Evolutionary conservation across 345 rosid genomes (phyloP), one percentile per base, ranked within the genome.

Genomic region (Salix suchowensis): DNA sequence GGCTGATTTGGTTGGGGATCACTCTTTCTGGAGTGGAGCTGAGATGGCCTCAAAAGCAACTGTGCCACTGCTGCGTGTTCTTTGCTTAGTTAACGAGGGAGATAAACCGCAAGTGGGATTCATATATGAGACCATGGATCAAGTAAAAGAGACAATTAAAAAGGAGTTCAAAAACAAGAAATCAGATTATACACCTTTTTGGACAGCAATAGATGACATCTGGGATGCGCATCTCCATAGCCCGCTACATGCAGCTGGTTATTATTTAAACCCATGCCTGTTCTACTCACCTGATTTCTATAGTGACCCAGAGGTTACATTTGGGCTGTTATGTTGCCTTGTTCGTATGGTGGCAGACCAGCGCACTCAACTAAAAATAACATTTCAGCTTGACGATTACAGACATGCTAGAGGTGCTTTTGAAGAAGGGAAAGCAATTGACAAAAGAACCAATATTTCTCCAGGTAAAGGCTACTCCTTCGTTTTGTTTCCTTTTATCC

Each of bases 161-260:
- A 73, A 44, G 58, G 86, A 67, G 16, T 77, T 88, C 61, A 46
- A 70, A 73, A 26, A 65, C 60, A 46, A 87, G 40, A 16, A 79
- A 74, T 66, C 73, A 36, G 58, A 24, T 67, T 88, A 87, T 80
- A 21, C 28, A 76, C 86, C 89, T 19, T 46, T 89, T 34, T 89
- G 92, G 91, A 67, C 82, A 75, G 80, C 81, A 52, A 86, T 92
- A 14, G 94, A 92, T 75, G 91, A 89, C 76, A 85, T 89, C 2
- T 91, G 94, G 92, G 70, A 82, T 39, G 72, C 65, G 1, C 68
- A 82, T 67, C 86, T 92, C 39, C 87, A 87, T 67, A 87, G 79
- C 72, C 90, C 90, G 74, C 85, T 92, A 28, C 97, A 91, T 85
- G 91, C 86, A 58, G 89, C 93, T 8, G 95, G 88, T 60, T 89